A percentile compares a stretch with the other conserved stretches of the same genome.
These are phyloP conservation scores for Arthrobotrys sinensis DNA, from an alignment of 2,329 filamentous ascomycete species.

Conservation along the genomic window DNA sequence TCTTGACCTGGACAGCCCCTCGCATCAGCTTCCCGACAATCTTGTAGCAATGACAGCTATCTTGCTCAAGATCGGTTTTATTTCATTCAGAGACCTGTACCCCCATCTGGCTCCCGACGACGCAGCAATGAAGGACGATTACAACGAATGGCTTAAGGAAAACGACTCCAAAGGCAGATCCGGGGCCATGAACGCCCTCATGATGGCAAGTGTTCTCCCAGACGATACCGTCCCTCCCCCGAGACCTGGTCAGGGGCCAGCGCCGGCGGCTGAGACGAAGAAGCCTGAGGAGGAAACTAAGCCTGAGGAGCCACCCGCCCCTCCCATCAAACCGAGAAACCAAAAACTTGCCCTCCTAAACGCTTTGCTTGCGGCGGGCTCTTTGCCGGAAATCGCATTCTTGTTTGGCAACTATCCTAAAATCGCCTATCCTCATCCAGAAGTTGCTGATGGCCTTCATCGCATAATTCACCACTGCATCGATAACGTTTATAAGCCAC, in stretches of 20 bases:
- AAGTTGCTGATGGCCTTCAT: constrained; percentile 84
- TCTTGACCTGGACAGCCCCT: constrained; percentile 75
- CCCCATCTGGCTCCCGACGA: constrained; percentile 93
- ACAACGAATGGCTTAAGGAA: constrained; percentile 80
- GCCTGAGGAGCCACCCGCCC: constrained; percentile 67
- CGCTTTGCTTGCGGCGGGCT: constrained; percentile 89
- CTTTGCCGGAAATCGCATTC: constrained; percentile 91
- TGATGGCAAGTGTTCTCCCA: constrained; percentile 86
- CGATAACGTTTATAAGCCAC: constrained; percentile 78
- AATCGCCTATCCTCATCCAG: constrained; percentile 87
- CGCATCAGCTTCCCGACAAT: constrained; percentile 80
- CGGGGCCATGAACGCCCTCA: constrained; percentile 83
- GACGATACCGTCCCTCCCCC: constrained; percentile 80
- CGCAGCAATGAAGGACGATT: constrained; percentile 77
- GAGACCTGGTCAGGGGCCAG: constrained; percentile 71
- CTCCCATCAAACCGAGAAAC: constrained; percentile 73
- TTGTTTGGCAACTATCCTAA: constrained; percentile 93
- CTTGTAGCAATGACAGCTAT: constrained; percentile 91
- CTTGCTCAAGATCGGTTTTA: constrained; percentile 96
- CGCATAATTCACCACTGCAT: constrained; percentile 87
- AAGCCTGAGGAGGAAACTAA: constrained; percentile 70
- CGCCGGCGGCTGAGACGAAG: constrained; percentile 71
- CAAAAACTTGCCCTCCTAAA: constrained; percentile 90
- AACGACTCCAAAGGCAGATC: constrained; percentile 85
- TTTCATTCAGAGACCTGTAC: constrained; percentile 91